Base-by-base conservation (phyloP, 352 stramenopile genomes). In the Globisporangium megalacanthum region DNA sequence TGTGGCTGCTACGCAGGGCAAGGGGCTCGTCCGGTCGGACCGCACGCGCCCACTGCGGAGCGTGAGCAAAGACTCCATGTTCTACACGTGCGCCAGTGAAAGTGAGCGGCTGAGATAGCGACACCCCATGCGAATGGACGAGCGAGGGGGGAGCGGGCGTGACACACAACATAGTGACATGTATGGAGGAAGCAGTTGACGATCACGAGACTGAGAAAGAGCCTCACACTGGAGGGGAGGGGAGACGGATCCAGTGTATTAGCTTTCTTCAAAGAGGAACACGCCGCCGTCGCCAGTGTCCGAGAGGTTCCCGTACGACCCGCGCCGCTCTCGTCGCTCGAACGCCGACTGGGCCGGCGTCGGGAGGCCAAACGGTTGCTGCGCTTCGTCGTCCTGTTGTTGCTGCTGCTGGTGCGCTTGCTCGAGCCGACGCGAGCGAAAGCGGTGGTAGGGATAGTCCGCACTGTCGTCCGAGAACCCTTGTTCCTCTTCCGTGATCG, bases 191-290 rank as follows among this genome's bases (percentile, higher is more conserved):
- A 29, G 1, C 25, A 29, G 25, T 29, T 29, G 25, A 29, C 25
- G 25, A 29, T 29, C 25, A 29, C 1, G 25, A 29, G 25, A 29
- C 1, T 29, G 25, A 29, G 25, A 29, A 29, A 4, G 25, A 29
- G 25, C 25, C 25, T 29, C 25, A 29, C 25, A 29, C 25, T 29
- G 25, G 25, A 29, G 25, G 25, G 25, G 25, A 29, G 25, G 25
- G 25, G 25, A 29, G 25, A 29, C 25, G 25, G 25, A 29, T 29
- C 17, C 45, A 22, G 7, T 11, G 15, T 49, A 11, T 54, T 74
- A 81, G 65, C 85, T 75, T 46, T 89, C 78, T 66, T 89, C 79
- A 65, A 89, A 88, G 72, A 86, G 67, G 69, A 89, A 89, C 56
- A 89, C 82, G 53, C 73, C 79, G 35, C 75, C 69, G 54, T 89